Evolutionary conservation across 2,329 filamentous ascomycete genomes (phyloP).

Genomic region (Reticulascus tulasneorum): DNA sequence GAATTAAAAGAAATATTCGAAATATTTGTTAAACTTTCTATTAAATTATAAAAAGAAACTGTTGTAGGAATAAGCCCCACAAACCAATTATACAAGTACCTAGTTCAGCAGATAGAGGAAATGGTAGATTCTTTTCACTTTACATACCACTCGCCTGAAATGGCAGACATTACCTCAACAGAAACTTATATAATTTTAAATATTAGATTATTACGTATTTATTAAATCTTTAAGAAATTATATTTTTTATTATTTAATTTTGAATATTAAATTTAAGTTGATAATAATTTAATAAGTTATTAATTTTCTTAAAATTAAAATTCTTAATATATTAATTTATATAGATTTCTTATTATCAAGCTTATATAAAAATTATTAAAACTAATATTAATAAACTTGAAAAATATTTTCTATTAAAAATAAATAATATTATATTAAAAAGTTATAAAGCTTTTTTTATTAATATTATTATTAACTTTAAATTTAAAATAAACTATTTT

Average conservation of each 20-base stretch:
- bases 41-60: no score
- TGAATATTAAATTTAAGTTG: neutral
- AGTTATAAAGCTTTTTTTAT: neutral
- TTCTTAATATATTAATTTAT: neutral
- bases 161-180: no score
- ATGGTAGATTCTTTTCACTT: no score
- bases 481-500: neutral
- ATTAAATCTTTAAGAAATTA: neutral
- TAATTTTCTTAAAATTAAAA: neutral
- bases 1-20: neutral
- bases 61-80: no score
- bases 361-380: neutral
- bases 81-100: no score
- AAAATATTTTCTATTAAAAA: neutral
- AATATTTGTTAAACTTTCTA: neutral
- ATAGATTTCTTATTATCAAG: neutral
- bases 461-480: neutral
- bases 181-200: no score
- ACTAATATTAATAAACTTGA: no score
- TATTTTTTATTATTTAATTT: neutral
- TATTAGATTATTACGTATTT: no score
- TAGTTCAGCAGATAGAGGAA: no score
- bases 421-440: neutral
- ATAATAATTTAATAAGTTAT: slow-evolving; percentile 1
- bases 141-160: no score